These are phyloP conservation scores for Vanderwaltozyma yarrowii DNA, from an alignment of 805 yeast genomes.

Conservation along the genomic window DNA sequence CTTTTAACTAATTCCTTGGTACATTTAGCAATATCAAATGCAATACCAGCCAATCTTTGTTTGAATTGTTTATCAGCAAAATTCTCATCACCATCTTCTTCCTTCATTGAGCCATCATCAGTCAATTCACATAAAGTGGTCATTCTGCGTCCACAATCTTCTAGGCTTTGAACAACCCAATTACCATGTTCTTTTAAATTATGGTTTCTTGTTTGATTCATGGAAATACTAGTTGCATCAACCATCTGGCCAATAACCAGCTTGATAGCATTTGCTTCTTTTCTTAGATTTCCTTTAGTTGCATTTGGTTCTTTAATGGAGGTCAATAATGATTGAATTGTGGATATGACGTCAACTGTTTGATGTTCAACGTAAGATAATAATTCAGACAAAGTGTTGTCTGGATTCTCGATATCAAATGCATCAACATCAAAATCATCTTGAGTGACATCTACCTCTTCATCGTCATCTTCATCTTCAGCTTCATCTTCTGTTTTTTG, in stretches of 20 bases:
- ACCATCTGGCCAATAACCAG: conserved; percentile 78
- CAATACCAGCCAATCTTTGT: conserved; percentile 90
- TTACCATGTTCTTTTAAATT: conserved; percentile 82
- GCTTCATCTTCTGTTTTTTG: conserved; percentile 9
- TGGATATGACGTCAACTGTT: conserved; percentile 81
- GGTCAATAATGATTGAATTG: conserved; percentile 72
- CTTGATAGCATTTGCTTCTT: conserved; percentile 66
- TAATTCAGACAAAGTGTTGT: conserved; percentile 76
- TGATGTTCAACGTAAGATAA: conserved; percentile 84
- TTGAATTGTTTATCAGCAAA: conserved; percentile 83
- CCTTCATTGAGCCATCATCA: conserved; percentile 23
- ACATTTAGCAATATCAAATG: conserved; percentile 92
- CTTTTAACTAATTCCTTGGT: conserved; percentile 93
- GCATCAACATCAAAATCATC: conserved; percentile 53
- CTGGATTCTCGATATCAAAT: conserved; percentile 79
- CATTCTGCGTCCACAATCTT: conserved; percentile 82
- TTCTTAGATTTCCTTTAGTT: conserved; percentile 62
- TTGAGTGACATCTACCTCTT: background rate
- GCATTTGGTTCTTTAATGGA: conserved; percentile 71
- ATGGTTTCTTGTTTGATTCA: conserved; percentile 80
- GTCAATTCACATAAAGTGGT: conserved; percentile 46
- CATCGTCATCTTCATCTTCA: conserved; percentile 15
- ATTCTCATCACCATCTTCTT: conserved; percentile 39
- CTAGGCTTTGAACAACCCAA: conserved; percentile 80
- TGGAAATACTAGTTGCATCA: conserved; percentile 75